A percentile compares a stretch with the other conserved stretches of the same genome.
Conservation (phyloP, 495 filamentous ascomycete species). For the Penicillium malachiteum region DNA sequence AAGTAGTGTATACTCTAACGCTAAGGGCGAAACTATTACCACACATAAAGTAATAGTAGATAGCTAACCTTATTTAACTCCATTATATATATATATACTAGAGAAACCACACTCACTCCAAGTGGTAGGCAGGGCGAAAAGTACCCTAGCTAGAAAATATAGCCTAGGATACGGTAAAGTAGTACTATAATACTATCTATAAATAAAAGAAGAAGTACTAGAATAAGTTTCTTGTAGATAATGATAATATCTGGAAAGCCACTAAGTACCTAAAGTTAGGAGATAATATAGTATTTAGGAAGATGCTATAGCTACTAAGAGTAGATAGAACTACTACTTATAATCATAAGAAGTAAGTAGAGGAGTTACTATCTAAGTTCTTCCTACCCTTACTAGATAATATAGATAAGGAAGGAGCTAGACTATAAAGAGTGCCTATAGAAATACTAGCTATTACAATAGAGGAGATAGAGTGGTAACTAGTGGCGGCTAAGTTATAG, state of each 20-base stretch:
- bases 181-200: slow-evolving; percentile 21
- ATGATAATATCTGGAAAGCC: slow-evolving; percentile 28
- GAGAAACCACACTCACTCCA: slow-evolving; percentile 13
- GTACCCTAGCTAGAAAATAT: slow-evolving; percentile 19
- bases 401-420: slow-evolving; percentile 20
- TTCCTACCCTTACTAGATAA: slow-evolving; percentile 23
- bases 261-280: slow-evolving; percentile 22
- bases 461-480: slow-evolving; percentile 21
- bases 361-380: slow-evolving; percentile 26
- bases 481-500: slow-evolving; percentile 19
- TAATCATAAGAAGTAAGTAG: slow-evolving; percentile 20
- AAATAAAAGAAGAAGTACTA: slow-evolving; percentile 28
- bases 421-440: slow-evolving; percentile 19
- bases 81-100: slow-evolving; percentile 10
- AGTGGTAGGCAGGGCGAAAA: slow-evolving; percentile 10
- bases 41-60: slow-evolving; percentile 18
- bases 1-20: slow-evolving; percentile 9
- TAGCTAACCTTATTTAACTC: slow-evolving; percentile 12
- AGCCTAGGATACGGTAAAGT: slow-evolving; percentile 16
- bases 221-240: slow-evolving; percentile 26
- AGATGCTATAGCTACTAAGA: slow-evolving; percentile 16
- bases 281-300: slow-evolving; percentile 15
- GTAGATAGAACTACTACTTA: slow-evolving; percentile 15
- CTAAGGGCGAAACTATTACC: slow-evolving; percentile 15
- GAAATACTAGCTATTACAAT: slow-evolving; percentile 19